Conservation (phyloP, 73 alveolate genomes). For the Tetrahymena malaccensis region DNA sequence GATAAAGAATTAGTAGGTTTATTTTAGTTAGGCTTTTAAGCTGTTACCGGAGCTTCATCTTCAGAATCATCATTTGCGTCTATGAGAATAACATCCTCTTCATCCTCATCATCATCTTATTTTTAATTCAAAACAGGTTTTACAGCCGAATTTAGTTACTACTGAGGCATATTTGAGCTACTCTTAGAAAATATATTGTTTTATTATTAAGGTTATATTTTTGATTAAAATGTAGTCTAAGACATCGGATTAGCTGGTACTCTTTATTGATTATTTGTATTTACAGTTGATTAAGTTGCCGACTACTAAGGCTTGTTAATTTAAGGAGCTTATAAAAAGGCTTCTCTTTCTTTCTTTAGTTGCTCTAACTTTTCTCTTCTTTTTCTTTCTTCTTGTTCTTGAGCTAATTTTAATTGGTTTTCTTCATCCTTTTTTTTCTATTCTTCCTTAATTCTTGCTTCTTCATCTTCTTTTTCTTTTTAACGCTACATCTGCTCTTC, state of each 20-base stretch:
- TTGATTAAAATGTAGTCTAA: not conserved
- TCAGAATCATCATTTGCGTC: not conserved
- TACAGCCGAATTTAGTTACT: not conserved
- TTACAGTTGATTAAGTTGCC: not conserved
- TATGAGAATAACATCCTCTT: not conserved
- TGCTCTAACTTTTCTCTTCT: not conserved
- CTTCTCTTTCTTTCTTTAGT: not conserved
- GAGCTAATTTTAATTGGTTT: not conserved
- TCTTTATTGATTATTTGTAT: not conserved
- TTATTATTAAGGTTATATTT: not conserved
- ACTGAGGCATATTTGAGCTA: not conserved
- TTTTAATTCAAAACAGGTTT: not conserved
- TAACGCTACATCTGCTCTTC: not conserved
- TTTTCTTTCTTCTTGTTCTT: not conserved
- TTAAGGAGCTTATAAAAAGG: not conserved
- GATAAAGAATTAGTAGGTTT: not conserved
- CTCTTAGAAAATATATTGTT: not conserved
- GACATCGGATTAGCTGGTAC: not conserved
- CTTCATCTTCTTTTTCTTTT: not conserved
- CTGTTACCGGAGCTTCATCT: not conserved
- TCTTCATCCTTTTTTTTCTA: not conserved
- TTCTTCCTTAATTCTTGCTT: not conserved
- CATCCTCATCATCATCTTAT: not conserved
- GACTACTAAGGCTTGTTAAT: not conserved
- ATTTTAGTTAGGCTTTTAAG: not conserved